phyloP scores from a whole-genome alignment of 208 protist genomes.

The Leishmania major region DNA sequence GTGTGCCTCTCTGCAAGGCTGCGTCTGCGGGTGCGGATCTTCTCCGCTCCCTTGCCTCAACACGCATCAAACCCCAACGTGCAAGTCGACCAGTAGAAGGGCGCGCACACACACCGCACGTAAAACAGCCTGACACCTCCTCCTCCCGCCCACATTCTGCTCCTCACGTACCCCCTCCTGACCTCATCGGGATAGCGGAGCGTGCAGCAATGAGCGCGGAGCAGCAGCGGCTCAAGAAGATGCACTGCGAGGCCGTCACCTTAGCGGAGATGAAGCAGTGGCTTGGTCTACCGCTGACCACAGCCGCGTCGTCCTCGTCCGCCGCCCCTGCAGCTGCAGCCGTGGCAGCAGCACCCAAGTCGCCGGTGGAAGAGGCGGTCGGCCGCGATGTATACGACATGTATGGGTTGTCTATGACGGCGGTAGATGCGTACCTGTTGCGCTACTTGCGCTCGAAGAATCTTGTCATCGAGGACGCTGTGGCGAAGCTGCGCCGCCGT shows the following conservation, averaged over 20 bases:
- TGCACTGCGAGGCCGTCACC: conserved; percentile 35
- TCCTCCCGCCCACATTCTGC: background rate
- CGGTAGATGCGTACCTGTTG: conserved; percentile 60
- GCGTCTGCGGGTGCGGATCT: background rate
- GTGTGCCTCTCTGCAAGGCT: background rate
- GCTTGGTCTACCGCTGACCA: conserved; percentile 24
- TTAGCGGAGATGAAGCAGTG: conserved; percentile 40
- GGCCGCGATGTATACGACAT: conserved; percentile 14
- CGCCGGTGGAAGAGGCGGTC: conserved; percentile 7
- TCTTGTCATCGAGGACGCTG: conserved; percentile 44
- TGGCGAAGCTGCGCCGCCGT: conserved; percentile 59
- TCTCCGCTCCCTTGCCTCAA: background rate
- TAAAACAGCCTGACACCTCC: background rate
- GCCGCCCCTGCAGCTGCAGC: conserved; percentile 4
- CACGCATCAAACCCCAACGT: background rate
- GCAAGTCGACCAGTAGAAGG: background rate
- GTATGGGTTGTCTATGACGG: conserved; percentile 28
- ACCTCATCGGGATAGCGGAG: background rate
- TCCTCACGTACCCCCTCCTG: background rate
- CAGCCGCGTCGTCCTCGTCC: conserved; percentile 1
- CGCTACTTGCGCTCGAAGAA: conserved; percentile 62
- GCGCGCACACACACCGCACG: background rate
- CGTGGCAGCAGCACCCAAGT: conserved; percentile 3
- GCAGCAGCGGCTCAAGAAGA: conserved; percentile 25
- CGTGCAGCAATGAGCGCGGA: conserved; percentile 22